These are phyloP conservation scores for Ogataea parapolymorpha DNA, from an alignment of 805 yeast genomes.

Conservation along the genomic window DNA sequence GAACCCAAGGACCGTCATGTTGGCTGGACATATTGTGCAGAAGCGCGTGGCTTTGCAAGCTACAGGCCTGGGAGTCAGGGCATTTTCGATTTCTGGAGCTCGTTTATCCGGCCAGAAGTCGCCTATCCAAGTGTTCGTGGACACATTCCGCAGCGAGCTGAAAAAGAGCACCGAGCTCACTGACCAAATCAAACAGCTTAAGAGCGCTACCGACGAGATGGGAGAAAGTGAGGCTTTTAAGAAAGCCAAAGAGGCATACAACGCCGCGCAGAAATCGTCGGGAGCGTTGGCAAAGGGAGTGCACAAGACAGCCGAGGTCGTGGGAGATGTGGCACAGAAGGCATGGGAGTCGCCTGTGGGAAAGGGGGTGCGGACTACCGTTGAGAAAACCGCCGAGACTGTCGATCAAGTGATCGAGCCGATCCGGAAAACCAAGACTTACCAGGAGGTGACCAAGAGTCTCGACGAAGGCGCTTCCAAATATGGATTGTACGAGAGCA, in stretches of 20 bases:
- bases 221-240: constrained; percentile 93
- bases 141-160: constrained; percentile 90
- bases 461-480: constrained; percentile 90
- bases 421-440: constrained; percentile 83
- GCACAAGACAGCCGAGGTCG: constrained; percentile 87
- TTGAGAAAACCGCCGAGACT: constrained; percentile 74
- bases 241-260: constrained; percentile 89
- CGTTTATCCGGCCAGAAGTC: constrained; percentile 45
- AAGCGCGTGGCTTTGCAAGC: constrained; percentile 1
- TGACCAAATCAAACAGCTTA: constrained; percentile 88
- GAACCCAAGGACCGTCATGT: constrained; percentile 1
- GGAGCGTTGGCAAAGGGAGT: constrained; percentile 66
- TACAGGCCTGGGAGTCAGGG: constrained; percentile 12
- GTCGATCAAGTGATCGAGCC: constrained; percentile 92
- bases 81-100: constrained; percentile 14
- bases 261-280: constrained; percentile 69
- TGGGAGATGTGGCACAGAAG: constrained; percentile 81
- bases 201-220: constrained; percentile 92
- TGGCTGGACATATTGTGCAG: constrained; percentile 6
- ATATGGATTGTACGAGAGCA: constrained; percentile 89
- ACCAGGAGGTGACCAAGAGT: constrained; percentile 82
- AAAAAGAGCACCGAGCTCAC: constrained; percentile 85
- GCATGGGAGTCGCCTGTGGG: constrained; percentile 98
- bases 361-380: constrained; percentile 80
- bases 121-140: constrained; percentile 89